Evolutionary conservation across 2,329 filamentous ascomycete genomes (phyloP), one percentile per base, ranked within the genome.

Genomic region (Endoconidiophora laricicola): DNA sequence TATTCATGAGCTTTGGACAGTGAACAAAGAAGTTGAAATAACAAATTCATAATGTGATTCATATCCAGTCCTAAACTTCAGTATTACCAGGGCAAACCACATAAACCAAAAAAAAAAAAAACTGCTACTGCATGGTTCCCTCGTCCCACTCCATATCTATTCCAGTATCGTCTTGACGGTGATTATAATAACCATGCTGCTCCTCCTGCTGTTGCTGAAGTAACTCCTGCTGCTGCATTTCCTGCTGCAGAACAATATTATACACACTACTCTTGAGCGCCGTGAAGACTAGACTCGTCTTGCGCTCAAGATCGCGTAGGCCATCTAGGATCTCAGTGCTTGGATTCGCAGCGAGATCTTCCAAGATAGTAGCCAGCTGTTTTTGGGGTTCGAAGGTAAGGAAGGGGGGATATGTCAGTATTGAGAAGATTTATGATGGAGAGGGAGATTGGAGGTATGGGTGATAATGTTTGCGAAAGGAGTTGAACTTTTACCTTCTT

Each of bases 201-300:
- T 60, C 53, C 46, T 58, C 57, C 39, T 61, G 60, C 29, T 62
- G 58, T 47, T 58, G 39, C 45, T 54, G 42, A 6, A 44, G 44
- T 45, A 48, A 23, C 38, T 54, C 52, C 18, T 50, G 48, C 20
- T 54, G 52, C 40, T 50, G 44, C 59, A 94, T 86, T 74, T 96
- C 86, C 73, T 96, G 90, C 74, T 98, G 90, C 69, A 98, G 65
- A 54, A 98, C 88, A 69, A 98, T 98, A 62, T 85, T 94, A 69
- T 98, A 98, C 56, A 98, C 91, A 65, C 90, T 96, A 16, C 91
- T 90, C 70, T 98, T 98, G 62, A 98, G 74, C 62, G 96, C 67
- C 55, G 91, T 98, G 65, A 94, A 96, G 20, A 95, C 90, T 49
- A 94, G 71, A 57, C 86, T 87, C 41, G 90, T 95, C 71, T 96